Conservation (phyloP, 1,139 yeast genomes). For the Nadsonia starkeyi-henricii region DNA sequence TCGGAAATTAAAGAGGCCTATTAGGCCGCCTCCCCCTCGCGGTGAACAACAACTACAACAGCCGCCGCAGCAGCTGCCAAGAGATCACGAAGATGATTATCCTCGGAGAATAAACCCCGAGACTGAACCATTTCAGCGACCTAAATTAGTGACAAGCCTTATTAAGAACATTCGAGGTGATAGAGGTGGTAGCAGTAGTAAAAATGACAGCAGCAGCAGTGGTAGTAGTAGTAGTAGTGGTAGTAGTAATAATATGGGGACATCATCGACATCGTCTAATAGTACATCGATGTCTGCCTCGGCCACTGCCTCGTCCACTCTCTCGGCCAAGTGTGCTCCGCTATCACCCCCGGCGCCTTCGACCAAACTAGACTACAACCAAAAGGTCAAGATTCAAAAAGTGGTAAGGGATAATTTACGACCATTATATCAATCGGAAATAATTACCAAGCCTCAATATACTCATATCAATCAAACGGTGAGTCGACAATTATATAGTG, state of each 20-base stretch:
- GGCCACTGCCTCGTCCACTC: constrained; percentile 5
- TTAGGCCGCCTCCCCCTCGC: constrained; percentile 8
- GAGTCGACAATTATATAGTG: constrained; percentile 29
- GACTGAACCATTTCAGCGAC: too few relatives aligned
- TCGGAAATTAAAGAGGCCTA: constrained; percentile 13
- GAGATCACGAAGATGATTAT: too few relatives aligned
- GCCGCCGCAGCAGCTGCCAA: too few relatives aligned
- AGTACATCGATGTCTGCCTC: constrained; percentile 6
- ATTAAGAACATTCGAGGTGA: background rate
- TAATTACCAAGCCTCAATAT: constrained; percentile 31
- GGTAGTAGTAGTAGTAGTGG: background rate
- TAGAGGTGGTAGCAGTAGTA: background rate
- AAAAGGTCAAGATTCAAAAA: constrained; percentile 37
- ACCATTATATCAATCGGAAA: constrained; percentile 32
- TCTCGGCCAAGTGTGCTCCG: constrained; percentile 3
- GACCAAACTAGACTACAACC: constrained; percentile 26
- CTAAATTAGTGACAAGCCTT: too few relatives aligned
- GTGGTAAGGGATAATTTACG: constrained; percentile 38
- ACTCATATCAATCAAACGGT: constrained; percentile 32
- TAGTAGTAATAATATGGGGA: background rate
- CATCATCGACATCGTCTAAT: background rate
- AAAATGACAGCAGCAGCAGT: background rate
- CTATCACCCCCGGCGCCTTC: constrained; percentile 4
- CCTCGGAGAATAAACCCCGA: too few relatives aligned
- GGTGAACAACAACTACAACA: constrained; percentile 12